Evolutionary conservation across 2,329 filamentous ascomycete genomes (phyloP), one percentile per base, ranked within the genome.

Genomic region (Lecanicillium sp.): DNA sequence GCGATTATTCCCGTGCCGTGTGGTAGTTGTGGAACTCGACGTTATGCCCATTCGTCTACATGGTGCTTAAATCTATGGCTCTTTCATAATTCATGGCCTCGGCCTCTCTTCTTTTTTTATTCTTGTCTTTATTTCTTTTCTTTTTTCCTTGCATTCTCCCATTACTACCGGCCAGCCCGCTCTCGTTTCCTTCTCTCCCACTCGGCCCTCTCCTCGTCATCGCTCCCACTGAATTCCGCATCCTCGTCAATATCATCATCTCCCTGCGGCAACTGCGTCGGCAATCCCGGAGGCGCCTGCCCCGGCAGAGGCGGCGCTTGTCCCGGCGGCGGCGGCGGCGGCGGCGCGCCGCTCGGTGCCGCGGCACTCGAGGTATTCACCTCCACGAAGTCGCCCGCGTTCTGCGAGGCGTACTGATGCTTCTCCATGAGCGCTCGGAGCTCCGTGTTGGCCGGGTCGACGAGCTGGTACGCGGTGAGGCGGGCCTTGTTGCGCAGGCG

Each of bases 401-500:
- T 81, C 48, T 78, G 69, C 54, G 64, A 63, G 6, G 79, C 72
- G 60, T 87, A 86, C 70, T 90, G 84, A 53, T 86, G 84, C 67
- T 81, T 80, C 65, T 82, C 74, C 59, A 91, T 77, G 50, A 85
- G 67, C 37, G 76, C 73, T 54, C 75, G 71, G 46, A 90, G 70
- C 45, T 73, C 76, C 20, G 62, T 60, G 66, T 90, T 88, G 40
- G 75, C 62, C 14, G 86, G 87, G 66, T 91, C 87, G 47, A 84
- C 83, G 52, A 91, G 76, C 66, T 90, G 83, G 46, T 77, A 62
- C 23, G 87, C 77, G 43, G 83, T 87, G 51, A 89, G 74, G 58
- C 84, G 83, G 45, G 80, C 84, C 67, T 84, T 86, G 71, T 91
- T 91, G 65, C 71, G 72, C 58, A 72, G 57, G 52, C 78, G 73